phyloP scores from a whole-genome alignment of 495 filamentous ascomycete species.

The Tuber umbilicatum region DNA sequence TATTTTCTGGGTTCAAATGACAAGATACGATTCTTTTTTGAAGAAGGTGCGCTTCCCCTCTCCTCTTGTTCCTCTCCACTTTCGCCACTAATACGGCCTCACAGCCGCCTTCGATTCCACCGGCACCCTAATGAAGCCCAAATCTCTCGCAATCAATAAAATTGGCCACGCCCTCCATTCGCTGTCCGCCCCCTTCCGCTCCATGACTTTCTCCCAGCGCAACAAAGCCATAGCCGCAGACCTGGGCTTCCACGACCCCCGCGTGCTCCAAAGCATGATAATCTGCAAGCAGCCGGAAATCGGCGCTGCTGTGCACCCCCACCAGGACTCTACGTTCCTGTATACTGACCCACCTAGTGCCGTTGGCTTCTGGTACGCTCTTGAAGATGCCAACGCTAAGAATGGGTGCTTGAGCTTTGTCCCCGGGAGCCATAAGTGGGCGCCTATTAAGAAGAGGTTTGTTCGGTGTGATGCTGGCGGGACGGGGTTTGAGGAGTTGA shows the following conservation, averaged over 20 bases:
- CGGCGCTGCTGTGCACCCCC: conserved; percentile 75
- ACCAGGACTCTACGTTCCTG: conserved; percentile 87
- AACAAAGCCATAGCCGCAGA: conserved; percentile 59
- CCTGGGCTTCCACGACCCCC: conserved; percentile 68
- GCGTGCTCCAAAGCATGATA: conserved; percentile 85
- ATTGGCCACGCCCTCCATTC: conserved; percentile 87
- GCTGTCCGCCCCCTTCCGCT: conserved; percentile 63
- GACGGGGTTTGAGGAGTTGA: conserved; percentile 52
- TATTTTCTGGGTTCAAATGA: conserved; percentile 87
- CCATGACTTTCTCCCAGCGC: conserved; percentile 51
- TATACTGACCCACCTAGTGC: conserved; percentile 87
- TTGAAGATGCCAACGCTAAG: conserved; percentile 76
- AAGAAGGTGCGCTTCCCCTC: conserved; percentile 55
- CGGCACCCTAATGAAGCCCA: conserved; percentile 63
- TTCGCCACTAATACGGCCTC: not conserved
- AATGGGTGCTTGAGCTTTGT: conserved; percentile 88
- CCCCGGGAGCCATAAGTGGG: conserved; percentile 66
- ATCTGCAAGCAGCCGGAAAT: conserved; percentile 98
- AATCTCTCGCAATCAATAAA: conserved; percentile 82
- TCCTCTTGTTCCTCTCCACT: too few species aligned
- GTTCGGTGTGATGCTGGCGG: conserved; percentile 56
- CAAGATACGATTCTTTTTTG: conserved; percentile 96
- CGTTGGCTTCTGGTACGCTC: conserved; percentile 62
- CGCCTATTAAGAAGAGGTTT: conserved; percentile 61
- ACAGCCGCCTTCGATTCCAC: conserved; percentile 58